phyloP scores from a whole-genome alignment of 2,329 filamentous ascomycete genomes.

The Saccharata proteae region DNA sequence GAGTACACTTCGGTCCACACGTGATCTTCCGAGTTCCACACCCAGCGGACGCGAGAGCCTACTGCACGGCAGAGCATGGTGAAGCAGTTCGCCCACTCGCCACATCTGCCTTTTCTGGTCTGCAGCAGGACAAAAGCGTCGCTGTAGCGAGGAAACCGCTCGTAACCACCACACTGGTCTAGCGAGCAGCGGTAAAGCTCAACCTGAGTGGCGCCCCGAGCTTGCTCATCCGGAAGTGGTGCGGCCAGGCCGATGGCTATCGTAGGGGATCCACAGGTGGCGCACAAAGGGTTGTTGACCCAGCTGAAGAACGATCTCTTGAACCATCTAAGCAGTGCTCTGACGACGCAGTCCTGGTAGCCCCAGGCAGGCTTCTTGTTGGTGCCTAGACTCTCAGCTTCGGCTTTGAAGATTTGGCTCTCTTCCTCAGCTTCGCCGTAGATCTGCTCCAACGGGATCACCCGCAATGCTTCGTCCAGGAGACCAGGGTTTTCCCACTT shows the following conservation, averaged over 20 bases:
- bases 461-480: slow-evolving; percentile 78
- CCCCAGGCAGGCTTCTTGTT: slow-evolving; percentile 80
- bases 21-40: slow-evolving; percentile 96
- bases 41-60: slow-evolving; percentile 84
- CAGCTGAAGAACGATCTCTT: slow-evolving; percentile 90
- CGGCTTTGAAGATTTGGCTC: slow-evolving; percentile 71
- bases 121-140: slow-evolving; percentile 90
- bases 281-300: slow-evolving; percentile 89
- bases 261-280: slow-evolving; percentile 70
- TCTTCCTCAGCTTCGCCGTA: slow-evolving; percentile 94
- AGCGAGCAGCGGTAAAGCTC: slow-evolving; percentile 84
- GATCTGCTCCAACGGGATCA: slow-evolving; percentile 79
- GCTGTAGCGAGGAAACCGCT: slow-evolving; percentile 87
- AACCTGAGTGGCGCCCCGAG: slow-evolving; percentile 74
- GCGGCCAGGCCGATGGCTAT: slow-evolving; percentile 71
- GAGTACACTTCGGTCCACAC: slow-evolving; percentile 98
- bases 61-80: slow-evolving; percentile 94
- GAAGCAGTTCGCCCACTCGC: slow-evolving; percentile 98
- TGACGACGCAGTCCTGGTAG: slow-evolving; percentile 92
- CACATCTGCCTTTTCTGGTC: slow-evolving; percentile 72
- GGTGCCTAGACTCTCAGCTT: slow-evolving; percentile 76
- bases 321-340: slow-evolving; percentile 88
- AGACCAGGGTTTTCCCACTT: slow-evolving; percentile 96
- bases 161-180: slow-evolving; percentile 60
- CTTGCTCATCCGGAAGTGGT: slow-evolving; percentile 78